phyloP scores from a whole-genome alignment of 352 stramenopile species.

The Globisporangium sylvaticum region DNA sequence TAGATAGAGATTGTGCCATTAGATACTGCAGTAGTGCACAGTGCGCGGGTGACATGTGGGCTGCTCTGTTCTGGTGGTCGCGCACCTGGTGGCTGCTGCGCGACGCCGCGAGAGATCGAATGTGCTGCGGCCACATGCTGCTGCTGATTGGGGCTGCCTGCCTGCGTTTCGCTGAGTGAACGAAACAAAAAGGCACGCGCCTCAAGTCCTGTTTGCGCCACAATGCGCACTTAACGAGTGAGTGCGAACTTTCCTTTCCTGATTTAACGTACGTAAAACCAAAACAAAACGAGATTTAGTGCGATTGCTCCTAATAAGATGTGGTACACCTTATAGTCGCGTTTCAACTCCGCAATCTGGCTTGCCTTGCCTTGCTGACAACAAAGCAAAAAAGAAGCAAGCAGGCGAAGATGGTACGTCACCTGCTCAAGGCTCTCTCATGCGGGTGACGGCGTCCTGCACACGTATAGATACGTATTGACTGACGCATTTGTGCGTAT shows the following conservation, averaged over 20 bases:
- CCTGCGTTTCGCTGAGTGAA: background rate
- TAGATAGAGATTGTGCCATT: background rate
- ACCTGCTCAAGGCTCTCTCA: background rate
- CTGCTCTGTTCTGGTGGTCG: background rate
- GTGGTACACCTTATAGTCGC: background rate
- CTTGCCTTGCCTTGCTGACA: background rate
- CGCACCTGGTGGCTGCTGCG: background rate
- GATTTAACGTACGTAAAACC: background rate
- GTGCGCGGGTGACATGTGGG: background rate
- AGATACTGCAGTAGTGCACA: background rate
- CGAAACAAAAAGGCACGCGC: background rate
- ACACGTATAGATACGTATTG: background rate
- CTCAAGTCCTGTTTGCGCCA: background rate
- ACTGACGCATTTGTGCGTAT: background rate
- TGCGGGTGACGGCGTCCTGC: too few species aligned
- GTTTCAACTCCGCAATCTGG: background rate
- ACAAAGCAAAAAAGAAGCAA: background rate
- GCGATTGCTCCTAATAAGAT: background rate
- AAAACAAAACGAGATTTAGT: background rate
- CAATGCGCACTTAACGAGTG: background rate
- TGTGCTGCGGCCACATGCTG: slow-evolving; percentile 8
- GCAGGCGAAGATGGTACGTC: background rate
- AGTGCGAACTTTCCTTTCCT: background rate
- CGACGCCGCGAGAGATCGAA: slow-evolving; percentile 13
- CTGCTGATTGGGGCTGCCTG: background rate